Conservation (phyloP, 805 yeast species). For the Wickerhamomyces pijperi region DNA sequence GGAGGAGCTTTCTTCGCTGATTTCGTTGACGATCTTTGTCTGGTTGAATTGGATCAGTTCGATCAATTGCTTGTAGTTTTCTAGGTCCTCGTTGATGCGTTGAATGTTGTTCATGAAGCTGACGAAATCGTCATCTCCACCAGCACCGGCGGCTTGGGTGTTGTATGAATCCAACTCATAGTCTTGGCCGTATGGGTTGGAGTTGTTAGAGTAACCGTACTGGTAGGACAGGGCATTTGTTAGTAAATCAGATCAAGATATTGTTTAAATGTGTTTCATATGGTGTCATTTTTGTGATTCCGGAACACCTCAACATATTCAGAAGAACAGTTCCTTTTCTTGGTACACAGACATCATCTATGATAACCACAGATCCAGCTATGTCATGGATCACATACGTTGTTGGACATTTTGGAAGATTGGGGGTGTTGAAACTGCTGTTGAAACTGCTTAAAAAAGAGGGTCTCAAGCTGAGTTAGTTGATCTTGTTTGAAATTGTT, state of each 20-base stretch:
- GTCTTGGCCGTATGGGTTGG: conserved; percentile 16
- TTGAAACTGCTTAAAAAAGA: too few species aligned
- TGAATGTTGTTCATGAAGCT: conserved; percentile 61
- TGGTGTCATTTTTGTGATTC: too few species aligned
- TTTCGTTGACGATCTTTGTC: conserved; percentile 58
- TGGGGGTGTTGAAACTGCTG: not conserved
- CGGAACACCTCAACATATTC: too few species aligned
- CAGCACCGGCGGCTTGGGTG: conserved; percentile 7
- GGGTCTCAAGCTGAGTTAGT: too few species aligned
- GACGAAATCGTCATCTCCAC: conserved; percentile 42
- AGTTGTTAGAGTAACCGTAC: conserved; percentile 14
- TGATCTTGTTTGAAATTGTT: not conserved
- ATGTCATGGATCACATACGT: not conserved
- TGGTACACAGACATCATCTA: too few species aligned
- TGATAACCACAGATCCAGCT: too few species aligned
- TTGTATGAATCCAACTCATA: conserved; percentile 14
- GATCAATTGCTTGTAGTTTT: conserved; percentile 58
- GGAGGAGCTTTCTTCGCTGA: conserved; percentile 55
- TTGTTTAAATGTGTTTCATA: too few species aligned
- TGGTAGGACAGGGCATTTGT: not conserved
- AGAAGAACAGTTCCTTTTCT: too few species aligned
- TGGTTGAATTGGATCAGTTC: conserved; percentile 63
- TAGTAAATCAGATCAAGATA: not conserved
- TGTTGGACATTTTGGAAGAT: not conserved
- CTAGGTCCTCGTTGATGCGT: conserved; percentile 55